Base-by-base conservation (phyloP, 1,284 basidiomycete species). In the Pisolithus thermaeus region DNA sequence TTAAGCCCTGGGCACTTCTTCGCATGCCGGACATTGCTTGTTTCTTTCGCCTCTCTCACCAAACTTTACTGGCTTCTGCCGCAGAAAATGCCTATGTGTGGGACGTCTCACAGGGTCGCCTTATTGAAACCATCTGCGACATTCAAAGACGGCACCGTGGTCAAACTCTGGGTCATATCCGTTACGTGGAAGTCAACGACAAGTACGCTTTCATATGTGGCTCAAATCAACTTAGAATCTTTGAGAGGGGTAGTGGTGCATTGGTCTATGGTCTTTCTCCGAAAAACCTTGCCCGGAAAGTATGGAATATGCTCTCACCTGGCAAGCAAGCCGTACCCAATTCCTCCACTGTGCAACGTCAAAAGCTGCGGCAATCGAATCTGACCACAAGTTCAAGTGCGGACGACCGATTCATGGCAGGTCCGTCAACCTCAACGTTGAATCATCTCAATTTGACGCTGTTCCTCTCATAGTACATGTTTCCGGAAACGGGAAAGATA, bases 31-130 rank as follows among this genome's bases (percentile, higher is more conserved):
- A 73, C 37, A 38, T 45, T 7, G 77, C 78, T 2, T 69, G 72
- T 2, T 85, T 84, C 1, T 88, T 78, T 62, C 79, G 86, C 5
- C 80, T 87, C 56, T 80, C 81, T 4, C 84, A 82, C 59, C 86
- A 87, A 1, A 78, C 73, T 4, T 69, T 90, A 4, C 65, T 85
- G 1, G 76, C 79, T 3, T 74, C 75, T 1, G 67, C 68, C 25
- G 59, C 65, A 1, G 62, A 70, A 12, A 65, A 66, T 28, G 78
- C 77, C 0, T 87, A 76, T 56, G 53, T 88, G 5, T 87, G 77
- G 73, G 78, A 90, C 58, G 69, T 88, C 18, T 71, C 73, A 4
- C 75, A 75, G 0, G 77, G 73, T 1, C 59, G 59, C 32, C 59
- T 80, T 6, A 58, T 75, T 3, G 72, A 80, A 52, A 73, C 71